These are phyloP conservation scores for Coelastrella sp. DNA, from an alignment of 139 green algal genomes.

Conservation along the genomic window DNA sequence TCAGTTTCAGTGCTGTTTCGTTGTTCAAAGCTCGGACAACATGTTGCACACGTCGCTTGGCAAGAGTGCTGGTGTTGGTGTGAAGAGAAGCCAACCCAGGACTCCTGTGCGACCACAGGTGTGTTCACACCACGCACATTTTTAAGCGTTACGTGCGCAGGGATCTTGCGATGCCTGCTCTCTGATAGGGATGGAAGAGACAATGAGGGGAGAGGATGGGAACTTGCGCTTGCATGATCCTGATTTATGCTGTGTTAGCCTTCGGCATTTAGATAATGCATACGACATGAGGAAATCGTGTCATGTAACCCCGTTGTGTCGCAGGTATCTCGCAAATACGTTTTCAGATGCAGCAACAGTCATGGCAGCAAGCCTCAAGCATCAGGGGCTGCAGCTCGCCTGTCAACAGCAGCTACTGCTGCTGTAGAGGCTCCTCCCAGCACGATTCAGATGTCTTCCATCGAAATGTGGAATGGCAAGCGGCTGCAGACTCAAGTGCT, in stretches of 20 bases:
- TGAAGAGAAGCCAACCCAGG: neutral
- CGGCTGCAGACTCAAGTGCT: conserved; percentile 80
- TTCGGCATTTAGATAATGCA: neutral
- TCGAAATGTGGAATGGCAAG: conserved; percentile 53
- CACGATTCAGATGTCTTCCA: neutral
- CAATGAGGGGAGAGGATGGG: too few relatives aligned
- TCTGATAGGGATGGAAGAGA: neutral
- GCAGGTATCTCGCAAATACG: neutral
- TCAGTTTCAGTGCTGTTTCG: neutral
- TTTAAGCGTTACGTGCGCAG: neutral
- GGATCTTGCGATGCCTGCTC: neutral
- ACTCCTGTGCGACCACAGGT: neutral
- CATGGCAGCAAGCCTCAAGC: neutral
- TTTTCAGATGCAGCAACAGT: neutral
- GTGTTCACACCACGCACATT: neutral
- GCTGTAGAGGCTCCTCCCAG: neutral
- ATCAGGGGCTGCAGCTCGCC: conserved; percentile 1
- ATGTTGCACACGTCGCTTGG: neutral
- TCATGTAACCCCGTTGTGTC: neutral
- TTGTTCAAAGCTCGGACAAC: neutral
- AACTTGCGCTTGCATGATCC: neutral
- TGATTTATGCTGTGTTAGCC: neutral
- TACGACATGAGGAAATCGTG: neutral
- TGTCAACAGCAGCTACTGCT: conserved; percentile 4
- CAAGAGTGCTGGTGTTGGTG: neutral